phyloP scores from a whole-genome alignment of 1,284 basidiomycete species.

The Ceratobasidium sp. region DNA sequence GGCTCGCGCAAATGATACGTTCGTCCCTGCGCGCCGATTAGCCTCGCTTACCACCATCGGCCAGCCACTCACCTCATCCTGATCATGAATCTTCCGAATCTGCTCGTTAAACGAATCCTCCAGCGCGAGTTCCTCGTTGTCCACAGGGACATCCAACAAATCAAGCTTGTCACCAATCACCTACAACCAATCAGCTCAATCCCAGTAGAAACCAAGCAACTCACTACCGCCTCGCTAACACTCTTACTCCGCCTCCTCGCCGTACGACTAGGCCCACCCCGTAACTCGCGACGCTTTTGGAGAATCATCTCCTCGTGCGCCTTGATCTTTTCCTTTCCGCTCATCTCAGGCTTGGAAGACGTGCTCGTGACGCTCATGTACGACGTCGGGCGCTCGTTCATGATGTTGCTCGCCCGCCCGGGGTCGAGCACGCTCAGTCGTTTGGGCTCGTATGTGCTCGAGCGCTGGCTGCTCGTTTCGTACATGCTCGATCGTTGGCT shows the following conservation, averaged over 20 bases:
- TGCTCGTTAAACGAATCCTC: conserved; percentile 42
- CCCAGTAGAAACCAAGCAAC: not conserved
- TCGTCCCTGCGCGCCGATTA: conserved; percentile 46
- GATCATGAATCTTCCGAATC: conserved; percentile 53
- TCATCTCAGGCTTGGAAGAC: conserved; percentile 21
- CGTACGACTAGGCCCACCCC: conserved; percentile 58
- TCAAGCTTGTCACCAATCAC: conserved; percentile 29
- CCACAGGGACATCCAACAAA: conserved; percentile 33
- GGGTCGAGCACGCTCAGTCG: conserved; percentile 12
- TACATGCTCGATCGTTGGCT: too few species aligned
- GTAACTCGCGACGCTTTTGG: conserved; percentile 70
- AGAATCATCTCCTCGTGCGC: conserved; percentile 72
- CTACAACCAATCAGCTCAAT: not conserved
- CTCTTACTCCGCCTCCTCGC: conserved; percentile 72
- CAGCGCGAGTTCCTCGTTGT: conserved; percentile 38
- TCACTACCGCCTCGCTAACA: conserved; percentile 65
- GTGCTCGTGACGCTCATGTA: conserved; percentile 13
- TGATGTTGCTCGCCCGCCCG: conserved; percentile 12
- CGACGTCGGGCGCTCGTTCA: conserved; percentile 19
- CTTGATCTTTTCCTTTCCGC: conserved; percentile 54
- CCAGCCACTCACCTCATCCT: conserved; percentile 48
- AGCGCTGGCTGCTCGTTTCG: not conserved
- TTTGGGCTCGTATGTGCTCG: not conserved
- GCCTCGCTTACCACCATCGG: not conserved
- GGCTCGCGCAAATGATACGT: conserved; percentile 73